phyloP scores from a whole-genome alignment of 257 asterid species.

The Salvia rosmarinus region DNA sequence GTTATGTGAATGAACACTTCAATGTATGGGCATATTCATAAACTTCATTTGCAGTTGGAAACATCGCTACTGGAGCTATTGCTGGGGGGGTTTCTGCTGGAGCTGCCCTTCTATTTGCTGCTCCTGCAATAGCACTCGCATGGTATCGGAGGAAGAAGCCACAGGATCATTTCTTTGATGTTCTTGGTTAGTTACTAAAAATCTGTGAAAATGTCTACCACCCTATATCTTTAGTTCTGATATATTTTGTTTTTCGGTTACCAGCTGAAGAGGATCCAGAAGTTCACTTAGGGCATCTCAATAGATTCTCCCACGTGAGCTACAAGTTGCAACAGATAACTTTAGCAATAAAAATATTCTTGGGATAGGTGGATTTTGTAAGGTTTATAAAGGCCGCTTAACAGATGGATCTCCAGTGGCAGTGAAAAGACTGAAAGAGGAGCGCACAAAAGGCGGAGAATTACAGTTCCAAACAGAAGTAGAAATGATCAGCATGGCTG shows the following conservation, averaged over 20 bases:
- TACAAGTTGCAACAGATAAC: conserved; percentile 78
- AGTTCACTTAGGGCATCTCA: conserved; percentile 91
- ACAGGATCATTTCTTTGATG: conserved; percentile 54
- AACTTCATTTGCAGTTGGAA: conserved; percentile 47
- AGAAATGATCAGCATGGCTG: conserved; percentile 92
- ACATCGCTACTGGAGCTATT: conserved; percentile 54
- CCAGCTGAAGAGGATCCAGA: conserved; percentile 96
- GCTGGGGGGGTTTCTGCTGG: conserved; percentile 62
- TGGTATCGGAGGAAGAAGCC: conserved; percentile 49
- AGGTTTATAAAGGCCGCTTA: conserved; percentile 88
- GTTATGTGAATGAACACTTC: neutral
- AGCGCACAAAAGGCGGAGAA: conserved; percentile 84
- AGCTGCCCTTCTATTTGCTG: conserved; percentile 59
- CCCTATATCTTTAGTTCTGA: conserved; percentile 13
- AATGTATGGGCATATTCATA: conserved; percentile 18
- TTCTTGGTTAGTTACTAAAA: conserved; percentile 48
- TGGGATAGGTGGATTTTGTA: conserved; percentile 87
- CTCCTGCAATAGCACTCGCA: conserved; percentile 57
- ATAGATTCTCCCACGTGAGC: conserved; percentile 74
- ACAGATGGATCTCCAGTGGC: conserved; percentile 89
- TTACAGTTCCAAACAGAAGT: conserved; percentile 91
- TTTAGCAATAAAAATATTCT: conserved; percentile 76
- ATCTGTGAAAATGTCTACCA: neutral
- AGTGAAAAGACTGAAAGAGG: conserved; percentile 85
- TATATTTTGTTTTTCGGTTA: conserved; percentile 28